A percentile compares a stretch with the other conserved stretches of the same genome.
phyloP scores from a whole-genome alignment of 768 basidiomycete genomes.

The Calocybe indica region DNA sequence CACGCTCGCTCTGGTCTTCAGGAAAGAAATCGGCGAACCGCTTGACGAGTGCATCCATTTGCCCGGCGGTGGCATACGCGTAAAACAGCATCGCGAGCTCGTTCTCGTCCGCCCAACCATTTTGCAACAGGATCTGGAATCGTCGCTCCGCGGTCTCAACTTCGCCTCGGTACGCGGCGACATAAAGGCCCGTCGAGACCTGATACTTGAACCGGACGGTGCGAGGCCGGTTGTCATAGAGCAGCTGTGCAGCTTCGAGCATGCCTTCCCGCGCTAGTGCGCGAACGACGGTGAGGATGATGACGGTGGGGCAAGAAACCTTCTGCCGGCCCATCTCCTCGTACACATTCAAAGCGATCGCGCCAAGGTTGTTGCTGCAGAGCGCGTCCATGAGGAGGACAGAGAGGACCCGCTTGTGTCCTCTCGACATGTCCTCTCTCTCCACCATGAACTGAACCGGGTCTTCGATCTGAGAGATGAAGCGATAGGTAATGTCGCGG shows the following conservation, averaged over 20 bases:
- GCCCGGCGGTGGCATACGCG: slow-evolving; percentile 44
- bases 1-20: slow-evolving; percentile 2
- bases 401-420: slow-evolving; percentile 25
- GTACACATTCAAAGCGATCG: slow-evolving; percentile 31
- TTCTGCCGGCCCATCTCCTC: slow-evolving; percentile 29
- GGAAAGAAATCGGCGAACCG: slow-evolving; percentile 57
- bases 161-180: slow-evolving; percentile 51
- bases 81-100: slow-evolving; percentile 47
- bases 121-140: slow-evolving; percentile 29
- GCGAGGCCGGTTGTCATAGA: slow-evolving; percentile 26
- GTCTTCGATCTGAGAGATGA: slow-evolving; percentile 21
- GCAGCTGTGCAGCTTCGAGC: slow-evolving; percentile 36
- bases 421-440: slow-evolving; percentile 15
- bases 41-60: slow-evolving; percentile 31
- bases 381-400: slow-evolving; percentile 38
- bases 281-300: slow-evolving; percentile 32
- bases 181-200: slow-evolving; percentile 41
- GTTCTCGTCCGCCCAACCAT: slow-evolving; percentile 15
- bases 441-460: slow-evolving; percentile 21
- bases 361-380: slow-evolving; percentile 20
- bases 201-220: slow-evolving; percentile 14
- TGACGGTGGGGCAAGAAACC: slow-evolving; percentile 19
- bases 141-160: slow-evolving; percentile 33
- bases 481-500: slow-evolving; percentile 7
- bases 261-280: slow-evolving; percentile 32